A percentile compares a stretch with the other conserved stretches of the same genome.
These are phyloP conservation scores for Lathyrus sativus DNA, from an alignment of 306 rosid genomes.

Conservation along the genomic window DNA sequence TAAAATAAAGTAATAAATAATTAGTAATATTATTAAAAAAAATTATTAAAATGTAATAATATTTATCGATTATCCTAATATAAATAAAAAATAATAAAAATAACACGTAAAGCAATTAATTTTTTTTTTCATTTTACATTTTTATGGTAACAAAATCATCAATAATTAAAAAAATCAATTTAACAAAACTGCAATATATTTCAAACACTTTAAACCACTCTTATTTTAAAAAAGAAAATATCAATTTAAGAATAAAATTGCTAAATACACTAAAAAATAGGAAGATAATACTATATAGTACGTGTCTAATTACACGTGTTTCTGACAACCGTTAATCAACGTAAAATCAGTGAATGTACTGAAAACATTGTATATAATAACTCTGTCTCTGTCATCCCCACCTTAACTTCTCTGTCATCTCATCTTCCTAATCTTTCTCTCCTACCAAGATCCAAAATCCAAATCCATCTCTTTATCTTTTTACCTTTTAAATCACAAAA, in stretches of 20 bases:
- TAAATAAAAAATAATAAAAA: too few species aligned
- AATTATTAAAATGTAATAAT: too few species aligned
- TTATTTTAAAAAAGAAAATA: too few species aligned
- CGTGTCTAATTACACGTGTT: neutral
- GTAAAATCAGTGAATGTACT: constrained; percentile 9
- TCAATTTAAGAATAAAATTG: neutral
- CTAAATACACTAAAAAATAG: neutral
- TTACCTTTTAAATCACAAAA: neutral
- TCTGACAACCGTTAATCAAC: constrained; percentile 5
- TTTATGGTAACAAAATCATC: too few species aligned
- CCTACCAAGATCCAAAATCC: neutral
- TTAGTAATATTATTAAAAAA: too few species aligned
- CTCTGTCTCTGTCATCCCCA: constrained; percentile 25
- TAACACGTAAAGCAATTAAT: too few species aligned
- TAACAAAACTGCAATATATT: too few species aligned
- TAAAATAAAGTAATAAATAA: too few species aligned
- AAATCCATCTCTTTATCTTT: neutral
- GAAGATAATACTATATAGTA: neutral
- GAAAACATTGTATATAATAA: neutral
- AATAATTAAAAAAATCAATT: too few species aligned
- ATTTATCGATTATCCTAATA: too few species aligned
- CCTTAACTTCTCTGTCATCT: constrained; percentile 4
- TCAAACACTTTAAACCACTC: too few species aligned
- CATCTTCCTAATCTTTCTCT: neutral
- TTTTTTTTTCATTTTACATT: too few species aligned